A percentile compares a stretch with the other conserved stretches of the same genome.
phyloP scores from a whole-genome alignment of 768 basidiomycete species.

The Panaeolus cyanescens region DNA sequence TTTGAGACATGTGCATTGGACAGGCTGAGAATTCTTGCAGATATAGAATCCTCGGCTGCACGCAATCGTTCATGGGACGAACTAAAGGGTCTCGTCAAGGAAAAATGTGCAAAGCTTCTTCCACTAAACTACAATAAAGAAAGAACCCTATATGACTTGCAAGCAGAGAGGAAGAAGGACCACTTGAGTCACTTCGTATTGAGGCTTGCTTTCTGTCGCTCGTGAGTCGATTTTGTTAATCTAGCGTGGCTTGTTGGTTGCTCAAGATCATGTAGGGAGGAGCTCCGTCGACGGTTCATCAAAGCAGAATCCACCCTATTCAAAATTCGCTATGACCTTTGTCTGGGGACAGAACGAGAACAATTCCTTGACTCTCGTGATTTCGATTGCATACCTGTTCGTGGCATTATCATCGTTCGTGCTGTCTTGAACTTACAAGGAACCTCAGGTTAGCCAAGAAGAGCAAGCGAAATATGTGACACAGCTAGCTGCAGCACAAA shows the following conservation, averaged over 20 bases:
- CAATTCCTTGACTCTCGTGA: constrained; percentile 65
- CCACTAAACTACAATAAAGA: constrained; percentile 60
- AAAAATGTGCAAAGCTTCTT: constrained; percentile 76
- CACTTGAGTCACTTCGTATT: constrained; percentile 93
- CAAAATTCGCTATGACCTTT: constrained; percentile 74
- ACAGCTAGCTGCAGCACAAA: constrained; percentile 51
- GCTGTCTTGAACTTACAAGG: background rate
- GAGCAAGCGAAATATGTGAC: constrained; percentile 54
- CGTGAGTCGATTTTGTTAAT: constrained; percentile 58
- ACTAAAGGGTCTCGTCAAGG: constrained; percentile 58
- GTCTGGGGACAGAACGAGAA: constrained; percentile 55
- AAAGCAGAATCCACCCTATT: constrained; percentile 90
- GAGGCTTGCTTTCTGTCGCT: constrained; percentile 92
- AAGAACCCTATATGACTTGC: constrained; percentile 44
- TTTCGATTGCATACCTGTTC: constrained; percentile 67
- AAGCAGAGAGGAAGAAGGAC: constrained; percentile 76
- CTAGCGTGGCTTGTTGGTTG: background rate
- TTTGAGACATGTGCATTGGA: constrained; percentile 93
- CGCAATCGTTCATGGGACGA: constrained; percentile 85
- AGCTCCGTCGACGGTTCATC: constrained; percentile 84
- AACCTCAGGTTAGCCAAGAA: constrained; percentile 49
- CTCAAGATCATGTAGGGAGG: constrained; percentile 60
- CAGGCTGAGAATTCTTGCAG: constrained; percentile 82
- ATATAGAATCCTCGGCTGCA: constrained; percentile 87
- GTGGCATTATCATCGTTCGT: constrained; percentile 13